Base-by-base conservation (phyloP, 441 rosid genomes). In the Pelargonium myrrhifolium region DNA sequence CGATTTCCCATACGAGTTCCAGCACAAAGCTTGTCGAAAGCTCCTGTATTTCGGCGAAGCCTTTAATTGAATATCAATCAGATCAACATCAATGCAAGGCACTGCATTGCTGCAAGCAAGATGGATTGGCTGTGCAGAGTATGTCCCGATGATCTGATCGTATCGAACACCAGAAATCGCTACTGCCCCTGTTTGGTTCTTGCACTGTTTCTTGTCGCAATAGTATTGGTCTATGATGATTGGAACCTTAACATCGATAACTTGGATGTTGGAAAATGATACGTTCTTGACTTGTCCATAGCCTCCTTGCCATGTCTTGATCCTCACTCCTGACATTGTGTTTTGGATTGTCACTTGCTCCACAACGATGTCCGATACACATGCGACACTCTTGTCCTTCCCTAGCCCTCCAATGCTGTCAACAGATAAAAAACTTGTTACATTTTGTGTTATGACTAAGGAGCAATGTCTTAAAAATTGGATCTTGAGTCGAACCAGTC, bases 221-320 rank as follows among this genome's bases (percentile, higher is more conserved):
- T 92, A 89, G 77, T 78, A 92, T 61, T 89, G 98, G 73, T 92
- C 95, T 1, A 92, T 92, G 68, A 86, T 80, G 51, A 92, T 76
- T 0, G 96, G 98, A 47, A 83, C 81, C 68, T 88, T 79, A 12
- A 92, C 96, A 15, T 88, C 78, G 2, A 73, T 65, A 21, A 92
- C 92, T 75, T 88, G 84, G 53, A 92, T 88, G 71, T 75, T 79
- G 21, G 95, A 81, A 74, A 92, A 92, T 10, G 95, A 67, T 21
- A 92, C 82, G 62, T 92, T 92, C 78, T 85, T 90, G 7, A 92
- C 96, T 0, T 78, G 75, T 60, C 96, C 98, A 39, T 81, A n/a
- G 3, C 96, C 96, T 17, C 98, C 96, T 93, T 88, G 98, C 96
- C 98, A 92, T 59, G 96, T 88, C 82, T 92, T 89, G 61, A 92